Conservation (phyloP, 2,329 filamentous ascomycete genomes). For the Arthrobotrys entomopaga region DNA sequence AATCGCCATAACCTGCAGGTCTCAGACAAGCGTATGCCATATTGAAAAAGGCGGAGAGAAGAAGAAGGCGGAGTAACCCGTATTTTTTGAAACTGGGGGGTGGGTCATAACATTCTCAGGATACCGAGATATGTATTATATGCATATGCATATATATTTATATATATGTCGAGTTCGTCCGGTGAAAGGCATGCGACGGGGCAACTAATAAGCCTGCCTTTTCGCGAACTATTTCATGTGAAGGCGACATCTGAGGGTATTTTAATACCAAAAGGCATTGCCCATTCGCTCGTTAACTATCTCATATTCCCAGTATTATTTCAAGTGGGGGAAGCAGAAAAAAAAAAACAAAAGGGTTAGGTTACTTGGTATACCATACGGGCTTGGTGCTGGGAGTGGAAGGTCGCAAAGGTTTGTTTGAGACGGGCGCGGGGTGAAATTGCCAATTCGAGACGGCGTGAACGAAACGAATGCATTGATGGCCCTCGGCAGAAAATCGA, state of each 20-base stretch:
- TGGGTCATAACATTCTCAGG: background rate
- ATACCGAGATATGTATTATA: constrained; percentile 31
- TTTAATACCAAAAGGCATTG: constrained; percentile 6
- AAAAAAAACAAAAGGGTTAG: constrained; percentile 9
- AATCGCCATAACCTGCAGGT: constrained; percentile 18
- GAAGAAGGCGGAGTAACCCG: background rate
- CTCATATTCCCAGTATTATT: constrained; percentile 1
- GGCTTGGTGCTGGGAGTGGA: constrained; percentile 42
- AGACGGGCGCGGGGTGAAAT: constrained; percentile 40
- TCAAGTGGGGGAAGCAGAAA: constrained; percentile 15
- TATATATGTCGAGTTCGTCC: background rate
- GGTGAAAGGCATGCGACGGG: background rate
- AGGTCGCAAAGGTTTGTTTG: constrained; percentile 28
- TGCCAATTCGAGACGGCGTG: constrained; percentile 24
- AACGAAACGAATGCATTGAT: constrained; percentile 1
- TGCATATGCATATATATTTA: no score
- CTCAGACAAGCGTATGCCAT: constrained; percentile 34
- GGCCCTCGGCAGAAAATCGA: constrained; percentile 49
- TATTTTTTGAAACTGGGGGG: background rate
- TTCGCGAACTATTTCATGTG: constrained; percentile 38
- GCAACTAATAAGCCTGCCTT: constrained; percentile 15
- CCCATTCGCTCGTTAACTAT: constrained; percentile 11
- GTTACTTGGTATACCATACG: background rate
- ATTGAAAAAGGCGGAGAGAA: background rate
- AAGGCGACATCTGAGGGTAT: constrained; percentile 27